A percentile compares a stretch with the other conserved stretches of the same genome.
Conservation (phyloP, 352 stramenopile genomes). For the Phytophthora litchii region DNA sequence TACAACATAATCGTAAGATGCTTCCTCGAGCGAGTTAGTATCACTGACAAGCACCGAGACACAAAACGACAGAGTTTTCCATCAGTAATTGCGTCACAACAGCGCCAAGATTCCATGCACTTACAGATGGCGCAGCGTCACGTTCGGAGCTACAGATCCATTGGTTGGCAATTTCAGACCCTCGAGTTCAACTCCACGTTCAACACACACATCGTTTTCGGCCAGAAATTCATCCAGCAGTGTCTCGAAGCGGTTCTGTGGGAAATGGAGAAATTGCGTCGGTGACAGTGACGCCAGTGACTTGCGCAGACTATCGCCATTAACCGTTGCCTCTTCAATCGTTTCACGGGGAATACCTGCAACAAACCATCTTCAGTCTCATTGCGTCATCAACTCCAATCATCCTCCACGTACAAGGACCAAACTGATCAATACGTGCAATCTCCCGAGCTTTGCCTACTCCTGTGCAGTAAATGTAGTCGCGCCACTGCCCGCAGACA, state of each 20-base stretch:
- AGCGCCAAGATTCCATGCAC: slow-evolving; percentile 6
- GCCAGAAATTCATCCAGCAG: slow-evolving; percentile 63
- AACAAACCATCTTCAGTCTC: slow-evolving; percentile 17
- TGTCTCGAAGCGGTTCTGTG: slow-evolving; percentile 82
- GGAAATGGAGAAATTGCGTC: slow-evolving; percentile 86
- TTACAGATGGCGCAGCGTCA: slow-evolving; percentile 60
- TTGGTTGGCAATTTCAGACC: slow-evolving; percentile 32
- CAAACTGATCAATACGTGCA: slow-evolving; percentile 83
- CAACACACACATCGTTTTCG: slow-evolving; percentile 49
- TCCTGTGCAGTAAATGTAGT: slow-evolving; percentile 87
- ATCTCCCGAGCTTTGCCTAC: slow-evolving; percentile 71
- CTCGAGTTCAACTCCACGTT: slow-evolving; percentile 67
- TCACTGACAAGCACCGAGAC: slow-evolving; percentile 26
- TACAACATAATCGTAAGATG: slow-evolving; percentile 84
- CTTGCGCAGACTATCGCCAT: slow-evolving; percentile 41
- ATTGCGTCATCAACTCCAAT: background rate
- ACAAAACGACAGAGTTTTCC: background rate
- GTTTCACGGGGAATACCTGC: slow-evolving; percentile 54
- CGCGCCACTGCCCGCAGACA: slow-evolving; percentile 62
- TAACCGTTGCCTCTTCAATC: slow-evolving; percentile 11
- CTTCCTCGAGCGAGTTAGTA: slow-evolving; percentile 47
- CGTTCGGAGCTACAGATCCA: slow-evolving; percentile 15
- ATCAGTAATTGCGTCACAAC: slow-evolving; percentile 5
- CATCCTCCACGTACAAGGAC: slow-evolving; percentile 46
- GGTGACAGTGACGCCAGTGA: slow-evolving; percentile 60